Conservation (phyloP, 768 basidiomycete genomes). For the Agaricus subrufescens region DNA sequence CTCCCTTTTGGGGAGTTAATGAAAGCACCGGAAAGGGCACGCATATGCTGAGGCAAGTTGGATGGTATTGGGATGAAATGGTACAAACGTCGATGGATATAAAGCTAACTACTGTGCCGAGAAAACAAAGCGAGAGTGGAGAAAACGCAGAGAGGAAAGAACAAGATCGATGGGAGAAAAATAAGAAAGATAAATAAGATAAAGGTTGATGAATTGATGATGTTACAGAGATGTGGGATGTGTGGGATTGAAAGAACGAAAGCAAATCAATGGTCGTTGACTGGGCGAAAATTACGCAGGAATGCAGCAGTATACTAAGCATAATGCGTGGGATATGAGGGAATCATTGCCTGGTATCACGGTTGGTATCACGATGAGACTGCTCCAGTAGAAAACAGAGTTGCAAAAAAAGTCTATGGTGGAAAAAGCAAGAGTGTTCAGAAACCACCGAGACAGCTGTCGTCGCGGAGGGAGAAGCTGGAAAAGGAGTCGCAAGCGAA, state of each 20-base stretch:
- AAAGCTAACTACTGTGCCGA: too few species aligned
- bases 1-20: too few species aligned
- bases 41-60: too few species aligned
- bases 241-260: too few species aligned
- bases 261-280: too few species aligned
- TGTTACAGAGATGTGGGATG: too few species aligned
- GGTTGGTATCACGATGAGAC: neutral
- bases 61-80: too few species aligned
- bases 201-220: neutral
- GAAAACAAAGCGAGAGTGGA: too few species aligned
- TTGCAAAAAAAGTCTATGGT: neutral
- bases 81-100: too few species aligned
- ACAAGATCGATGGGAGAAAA: neutral
- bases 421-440: slow-evolving; percentile 12
- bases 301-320: slow-evolving; percentile 8
- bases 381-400: too few species aligned
- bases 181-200: slow-evolving; percentile 3
- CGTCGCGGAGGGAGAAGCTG: slow-evolving; percentile 26
- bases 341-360: neutral
- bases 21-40: too few species aligned
- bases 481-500: slow-evolving; percentile 10
- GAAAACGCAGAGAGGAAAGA: too few species aligned
- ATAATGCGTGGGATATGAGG: neutral
- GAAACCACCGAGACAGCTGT: slow-evolving; percentile 42
- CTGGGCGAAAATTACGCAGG: neutral